Evolutionary conservation across 176 grass and related monocot species (phyloP).

Genomic region (Cenchrus purpureus): DNA sequence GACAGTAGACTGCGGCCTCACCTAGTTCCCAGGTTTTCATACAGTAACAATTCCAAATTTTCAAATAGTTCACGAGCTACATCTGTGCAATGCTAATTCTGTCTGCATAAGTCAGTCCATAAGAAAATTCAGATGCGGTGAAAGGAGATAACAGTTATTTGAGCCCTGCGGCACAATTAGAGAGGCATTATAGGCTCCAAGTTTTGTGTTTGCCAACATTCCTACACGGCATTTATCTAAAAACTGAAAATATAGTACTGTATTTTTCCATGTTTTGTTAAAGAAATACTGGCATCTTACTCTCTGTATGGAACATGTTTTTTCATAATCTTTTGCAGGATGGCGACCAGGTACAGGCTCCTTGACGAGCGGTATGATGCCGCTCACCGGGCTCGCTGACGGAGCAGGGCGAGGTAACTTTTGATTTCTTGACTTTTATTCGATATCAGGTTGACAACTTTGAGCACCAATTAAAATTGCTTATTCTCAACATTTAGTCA

Average conservation of each 20-base stretch:
- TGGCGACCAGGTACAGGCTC: no score
- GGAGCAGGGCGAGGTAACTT: no score
- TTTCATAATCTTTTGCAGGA: no score
- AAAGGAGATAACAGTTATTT: conserved; percentile 4
- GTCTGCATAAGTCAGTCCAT: conserved; percentile 53
- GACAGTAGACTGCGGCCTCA: conserved; percentile 32
- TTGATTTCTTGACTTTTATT: no score
- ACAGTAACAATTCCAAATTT: conserved; percentile 85
- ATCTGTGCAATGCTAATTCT: conserved; percentile 91
- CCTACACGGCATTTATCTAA: not conserved
- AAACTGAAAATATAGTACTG: not conserved
- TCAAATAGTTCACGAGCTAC: conserved; percentile 91
- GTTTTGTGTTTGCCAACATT: conserved; percentile 23
- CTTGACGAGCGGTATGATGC: no score
- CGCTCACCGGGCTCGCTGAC: no score
- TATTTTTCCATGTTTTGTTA: no score
- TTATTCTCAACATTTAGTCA: no score
- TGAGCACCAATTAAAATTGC: no score
- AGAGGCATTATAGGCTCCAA: conserved; percentile 2
- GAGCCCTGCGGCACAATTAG: conserved; percentile 60
- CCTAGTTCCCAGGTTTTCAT: conserved; percentile 95
- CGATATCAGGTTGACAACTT: no score
- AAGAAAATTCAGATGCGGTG: conserved; percentile 19
- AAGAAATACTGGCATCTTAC: no score
- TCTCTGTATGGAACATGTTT: no score